Conservation (phyloP, 2,329 filamentous ascomycete genomes). For the Aureobasidium sp. region DNA sequence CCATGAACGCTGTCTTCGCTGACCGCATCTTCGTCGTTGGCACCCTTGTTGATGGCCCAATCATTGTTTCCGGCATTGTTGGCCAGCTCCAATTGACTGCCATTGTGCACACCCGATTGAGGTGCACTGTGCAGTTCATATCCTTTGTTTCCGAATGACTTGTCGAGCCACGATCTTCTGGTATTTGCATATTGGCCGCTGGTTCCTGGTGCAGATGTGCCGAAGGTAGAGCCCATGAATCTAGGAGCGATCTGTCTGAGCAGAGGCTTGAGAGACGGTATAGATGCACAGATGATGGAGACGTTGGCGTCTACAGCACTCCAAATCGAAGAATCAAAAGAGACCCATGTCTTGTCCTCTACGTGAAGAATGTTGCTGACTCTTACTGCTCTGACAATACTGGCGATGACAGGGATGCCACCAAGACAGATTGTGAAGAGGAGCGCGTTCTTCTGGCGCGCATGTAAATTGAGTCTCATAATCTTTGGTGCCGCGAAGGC, state of each 20-base stretch:
- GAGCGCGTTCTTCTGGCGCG: slow-evolving; percentile 4
- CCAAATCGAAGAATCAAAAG: slow-evolving; percentile 7
- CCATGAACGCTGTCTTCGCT: not conserved
- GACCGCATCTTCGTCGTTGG: not conserved
- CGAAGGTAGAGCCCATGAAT: slow-evolving; percentile 8
- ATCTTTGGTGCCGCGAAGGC: slow-evolving; percentile 8
- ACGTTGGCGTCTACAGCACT: slow-evolving; percentile 9
- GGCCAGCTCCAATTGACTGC: slow-evolving; percentile 3
- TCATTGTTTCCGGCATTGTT: not conserved
- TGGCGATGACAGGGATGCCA: slow-evolving; percentile 1
- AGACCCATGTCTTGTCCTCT: slow-evolving; percentile 5
- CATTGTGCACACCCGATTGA: not conserved
- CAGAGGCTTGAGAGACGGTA: slow-evolving; percentile 9
- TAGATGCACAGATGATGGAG: slow-evolving; percentile 10
- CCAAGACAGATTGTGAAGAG: slow-evolving; percentile 3
- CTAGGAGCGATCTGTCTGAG: slow-evolving; percentile 3
- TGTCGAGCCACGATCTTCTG: slow-evolving; percentile 2
- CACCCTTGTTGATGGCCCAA: not conserved
- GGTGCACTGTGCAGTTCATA: not conserved
- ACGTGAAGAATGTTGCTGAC: not conserved
- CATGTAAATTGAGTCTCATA: not conserved
- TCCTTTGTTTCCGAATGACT: not conserved
- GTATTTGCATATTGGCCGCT: not conserved
- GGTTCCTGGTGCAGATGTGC: not conserved
- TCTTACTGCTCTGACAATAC: slow-evolving; percentile 4